Evolutionary conservation across 257 asterid genomes (phyloP), one percentile per base, ranked within the genome.

Genomic region (Primulina tabacum): DNA sequence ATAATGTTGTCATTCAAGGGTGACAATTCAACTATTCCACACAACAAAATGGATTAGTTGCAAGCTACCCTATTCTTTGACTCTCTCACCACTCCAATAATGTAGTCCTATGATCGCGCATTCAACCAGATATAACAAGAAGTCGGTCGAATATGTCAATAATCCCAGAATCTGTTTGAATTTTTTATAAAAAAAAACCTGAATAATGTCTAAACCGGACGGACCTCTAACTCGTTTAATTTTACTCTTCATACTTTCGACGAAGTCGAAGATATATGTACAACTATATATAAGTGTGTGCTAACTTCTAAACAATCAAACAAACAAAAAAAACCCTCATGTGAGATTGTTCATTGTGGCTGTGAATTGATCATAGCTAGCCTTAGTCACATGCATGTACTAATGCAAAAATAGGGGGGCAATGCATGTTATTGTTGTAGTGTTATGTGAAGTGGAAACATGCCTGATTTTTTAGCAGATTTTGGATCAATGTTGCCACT

Each of bases 391-490:
- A 63, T 69, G 82, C 20, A 4, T 47, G 56, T 47, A 34, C 69
- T 63, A 79, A 71, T 66, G 18, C 6, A 8, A 29, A 70, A 60
- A 40, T 58, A 67, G 50, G 80, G 29, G 53, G 53, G 53, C 53
- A 79, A 71, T 68, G 81, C 78, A 56, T 72, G 68, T 59, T 67
- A 52, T 71, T 62, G 12, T 66, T 61, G 33, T 38, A 56, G 34
- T 67, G 72, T 67, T 70, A 28, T 67, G 30, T 63, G 60, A 72
- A 64, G 77, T 75, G 78, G 73, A 55, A 72, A 79, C 77, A 79
- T 71, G 59, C 65, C 72, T 75, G 69, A 79, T 72, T 68, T 72
- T 47, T n/a, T 57, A 47, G 57, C 73, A 67, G 47, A 74, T 64
- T 38, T 47, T 5, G 56, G 20, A 50, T 50, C 60, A 57, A 30